A percentile compares a stretch with the other conserved stretches of the same genome.
phyloP scores from a whole-genome alignment of 1,284 basidiomycete genomes.

The Austropuccinia psidii region DNA sequence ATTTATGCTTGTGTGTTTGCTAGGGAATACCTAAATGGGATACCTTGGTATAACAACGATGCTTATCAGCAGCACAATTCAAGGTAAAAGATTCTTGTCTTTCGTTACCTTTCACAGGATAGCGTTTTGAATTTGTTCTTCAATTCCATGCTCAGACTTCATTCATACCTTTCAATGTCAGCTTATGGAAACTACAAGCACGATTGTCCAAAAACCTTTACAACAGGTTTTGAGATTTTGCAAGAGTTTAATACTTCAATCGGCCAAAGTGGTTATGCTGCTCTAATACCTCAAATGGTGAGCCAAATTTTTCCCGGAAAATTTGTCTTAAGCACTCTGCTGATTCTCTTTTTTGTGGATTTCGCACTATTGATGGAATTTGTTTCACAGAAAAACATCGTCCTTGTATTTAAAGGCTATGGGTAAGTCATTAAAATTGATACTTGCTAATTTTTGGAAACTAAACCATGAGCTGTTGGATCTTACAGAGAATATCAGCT shows the following conservation, averaged over 20 bases:
- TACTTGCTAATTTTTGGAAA: background rate
- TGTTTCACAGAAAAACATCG: conserved; percentile 28
- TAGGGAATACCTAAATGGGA: conserved; percentile 25
- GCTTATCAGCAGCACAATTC: conserved; percentile 14
- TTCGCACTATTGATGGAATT: too few species aligned
- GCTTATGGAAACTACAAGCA: conserved; percentile 37
- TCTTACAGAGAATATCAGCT: background rate
- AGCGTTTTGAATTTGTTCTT: background rate
- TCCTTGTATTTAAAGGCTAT: conserved; percentile 39
- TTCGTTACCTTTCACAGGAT: background rate
- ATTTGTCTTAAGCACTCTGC: background rate
- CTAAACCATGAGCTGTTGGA: too few species aligned
- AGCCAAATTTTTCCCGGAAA: background rate
- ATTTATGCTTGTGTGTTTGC: too few species aligned
- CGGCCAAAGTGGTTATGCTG: conserved; percentile 38
- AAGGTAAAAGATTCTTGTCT: background rate
- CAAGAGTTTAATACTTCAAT: conserved; percentile 31
- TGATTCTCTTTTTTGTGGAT: background rate
- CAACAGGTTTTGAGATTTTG: conserved; percentile 38
- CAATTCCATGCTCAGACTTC: conserved; percentile 16
- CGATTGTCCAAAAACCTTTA: conserved; percentile 38
- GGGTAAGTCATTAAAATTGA: conserved; percentile 2
- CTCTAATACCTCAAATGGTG: conserved; percentile 38
- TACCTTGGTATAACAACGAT: conserved; percentile 16
- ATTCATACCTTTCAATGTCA: conserved; percentile 37